Evolutionary conservation across 2,329 filamentous ascomycete species (phyloP).

Genomic region (Alternaria rosae): DNA sequence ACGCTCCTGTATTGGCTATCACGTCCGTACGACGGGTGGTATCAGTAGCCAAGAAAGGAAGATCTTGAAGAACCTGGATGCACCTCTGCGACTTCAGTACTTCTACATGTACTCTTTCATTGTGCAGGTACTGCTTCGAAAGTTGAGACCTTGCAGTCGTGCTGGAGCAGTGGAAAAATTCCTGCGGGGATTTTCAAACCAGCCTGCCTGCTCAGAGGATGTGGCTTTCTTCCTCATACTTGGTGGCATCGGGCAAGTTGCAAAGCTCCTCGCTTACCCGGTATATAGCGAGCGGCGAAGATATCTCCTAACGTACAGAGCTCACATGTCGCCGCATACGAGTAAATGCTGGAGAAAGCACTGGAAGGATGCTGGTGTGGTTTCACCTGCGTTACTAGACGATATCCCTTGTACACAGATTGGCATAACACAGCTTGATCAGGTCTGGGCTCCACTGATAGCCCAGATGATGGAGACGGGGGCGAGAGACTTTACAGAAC

Average conservation of each 20-base stretch:
- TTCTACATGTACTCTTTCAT: constrained; percentile 51
- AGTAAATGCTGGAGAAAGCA: constrained; percentile 44
- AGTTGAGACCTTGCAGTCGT: constrained; percentile 40
- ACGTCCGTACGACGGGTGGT: constrained; percentile 42
- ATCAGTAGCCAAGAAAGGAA: constrained; percentile 38
- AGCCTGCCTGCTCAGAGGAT: constrained; percentile 45
- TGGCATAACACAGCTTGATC: constrained; percentile 47
- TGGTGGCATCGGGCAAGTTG: constrained; percentile 45
- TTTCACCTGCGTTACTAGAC: constrained; percentile 45
- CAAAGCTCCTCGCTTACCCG: constrained; percentile 43
- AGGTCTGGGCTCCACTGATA: constrained; percentile 46
- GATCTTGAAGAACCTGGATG: constrained; percentile 42
- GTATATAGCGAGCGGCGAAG: constrained; percentile 43
- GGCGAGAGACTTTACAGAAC: constrained; percentile 39
- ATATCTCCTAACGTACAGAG: constrained; percentile 44
- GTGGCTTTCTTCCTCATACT: constrained; percentile 47
- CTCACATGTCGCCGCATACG: constrained; percentile 46
- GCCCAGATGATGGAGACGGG: constrained; percentile 41
- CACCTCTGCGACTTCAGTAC: constrained; percentile 44
- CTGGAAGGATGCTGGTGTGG: constrained; percentile 46
- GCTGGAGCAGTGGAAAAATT: constrained; percentile 41
- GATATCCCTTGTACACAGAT: constrained; percentile 47
- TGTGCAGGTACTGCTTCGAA: constrained; percentile 42
- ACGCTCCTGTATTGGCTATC: constrained; percentile 44
- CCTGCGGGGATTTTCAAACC: constrained; percentile 41